Evolutionary conservation across 1,139 yeast genomes (phyloP), one percentile per base, ranked within the genome.

Genomic region (Petasospora fabianii): DNA sequence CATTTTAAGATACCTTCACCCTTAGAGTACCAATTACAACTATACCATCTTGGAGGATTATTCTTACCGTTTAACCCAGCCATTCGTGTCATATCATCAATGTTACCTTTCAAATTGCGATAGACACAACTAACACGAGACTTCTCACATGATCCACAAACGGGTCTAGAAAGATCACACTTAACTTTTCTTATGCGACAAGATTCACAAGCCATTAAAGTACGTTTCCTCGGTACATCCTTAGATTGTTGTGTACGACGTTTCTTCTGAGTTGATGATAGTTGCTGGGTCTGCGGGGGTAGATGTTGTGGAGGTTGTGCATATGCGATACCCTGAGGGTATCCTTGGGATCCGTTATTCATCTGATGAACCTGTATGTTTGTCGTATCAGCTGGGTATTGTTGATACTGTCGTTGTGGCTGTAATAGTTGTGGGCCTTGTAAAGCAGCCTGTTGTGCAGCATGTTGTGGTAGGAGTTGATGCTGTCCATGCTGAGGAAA

Each of bases 141-240:
- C 60, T 68, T 44, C 58, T 67, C 30, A 61, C 78, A 73, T 8
- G 70, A 53, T 1, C 75, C 70, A 52, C 78, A 73, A 17, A 61
- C 49, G 1, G 77, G 77, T 33, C 69, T 59, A 19, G 49, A 53
- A 39, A 71, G 65, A 46, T 72, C 77, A 58, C 77, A 73, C 47
- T 67, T 69, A 41, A 70, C 65, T 48, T 73, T 73, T 47, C 68
- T 69, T 24, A 62, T 39, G 21, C 77, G 61, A 48, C 77, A 73
- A 3, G 68, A 59, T 42, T 70, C 75, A 51, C 77, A 72, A 0
- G 77, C 75, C 1, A 74, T 67, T 19, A 66, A 51, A 1, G 73
- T 69, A 27, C 77, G 51, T 49, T 64, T 65, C 24, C 76, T 34
- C 3, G 43, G 42, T 9, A 27, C 32, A 2, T 29, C 13, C 32